Evolutionary conservation across 2,329 filamentous ascomycete genomes (phyloP).

Genomic region (Aureobasidium sp.): DNA sequence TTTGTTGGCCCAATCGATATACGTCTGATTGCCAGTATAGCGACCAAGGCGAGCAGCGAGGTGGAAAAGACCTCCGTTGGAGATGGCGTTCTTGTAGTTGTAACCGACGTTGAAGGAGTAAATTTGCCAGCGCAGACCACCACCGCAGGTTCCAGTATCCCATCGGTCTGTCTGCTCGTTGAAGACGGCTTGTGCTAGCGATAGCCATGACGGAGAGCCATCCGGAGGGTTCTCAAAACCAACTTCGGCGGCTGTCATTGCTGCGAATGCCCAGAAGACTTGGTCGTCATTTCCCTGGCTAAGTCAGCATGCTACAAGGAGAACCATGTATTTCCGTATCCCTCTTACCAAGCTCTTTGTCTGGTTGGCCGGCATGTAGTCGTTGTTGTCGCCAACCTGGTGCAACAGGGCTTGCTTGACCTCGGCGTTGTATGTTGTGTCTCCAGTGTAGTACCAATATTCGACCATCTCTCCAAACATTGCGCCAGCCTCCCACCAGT

Average conservation of each 20-base stretch:
- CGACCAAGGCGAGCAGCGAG: constrained; percentile 61
- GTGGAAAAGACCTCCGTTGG: constrained; percentile 52
- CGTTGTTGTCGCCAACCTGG: constrained; percentile 49
- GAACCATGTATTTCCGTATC: neutral
- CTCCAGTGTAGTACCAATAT: constrained; percentile 64
- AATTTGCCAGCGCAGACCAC: constrained; percentile 80
- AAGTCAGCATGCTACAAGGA: neutral
- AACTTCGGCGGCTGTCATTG: constrained; percentile 70
- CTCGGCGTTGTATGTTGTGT: constrained; percentile 55
- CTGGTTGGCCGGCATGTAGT: constrained; percentile 51
- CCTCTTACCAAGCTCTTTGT: constrained; percentile 26
- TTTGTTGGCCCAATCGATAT: constrained; percentile 65
- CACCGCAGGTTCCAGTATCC: constrained; percentile 59
- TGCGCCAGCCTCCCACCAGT: constrained; percentile 64
- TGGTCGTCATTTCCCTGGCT: constrained; percentile 49
- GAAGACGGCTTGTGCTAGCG: constrained; percentile 70
- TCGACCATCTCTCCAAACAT: constrained; percentile 63
- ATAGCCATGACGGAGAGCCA: constrained; percentile 54
- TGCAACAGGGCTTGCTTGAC: constrained; percentile 52
- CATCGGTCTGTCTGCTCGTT: constrained; percentile 68
- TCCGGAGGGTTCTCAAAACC: constrained; percentile 60
- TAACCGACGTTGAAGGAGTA: constrained; percentile 66
- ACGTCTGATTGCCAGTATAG: constrained; percentile 73
- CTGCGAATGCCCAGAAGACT: constrained; percentile 60
- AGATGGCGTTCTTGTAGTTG: constrained; percentile 51